A percentile compares a stretch with the other conserved stretches of the same genome.
Conservation (phyloP, 805 yeast genomes). For the Lachancea meyersii region DNA sequence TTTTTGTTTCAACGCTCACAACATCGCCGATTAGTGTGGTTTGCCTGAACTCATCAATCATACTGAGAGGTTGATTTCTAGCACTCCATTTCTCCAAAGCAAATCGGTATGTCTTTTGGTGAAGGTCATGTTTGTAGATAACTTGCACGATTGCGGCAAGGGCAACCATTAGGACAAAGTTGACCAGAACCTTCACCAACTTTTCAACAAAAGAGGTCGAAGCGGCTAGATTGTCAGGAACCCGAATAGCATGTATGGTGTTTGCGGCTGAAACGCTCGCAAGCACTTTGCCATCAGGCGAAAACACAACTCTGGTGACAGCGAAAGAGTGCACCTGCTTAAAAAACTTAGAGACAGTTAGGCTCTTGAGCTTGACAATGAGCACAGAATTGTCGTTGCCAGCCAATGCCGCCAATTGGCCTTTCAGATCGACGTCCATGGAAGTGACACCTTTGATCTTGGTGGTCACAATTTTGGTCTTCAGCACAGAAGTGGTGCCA, state of each 20-base stretch:
- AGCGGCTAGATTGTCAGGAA: slow-evolving; percentile 47
- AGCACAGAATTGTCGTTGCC: slow-evolving; percentile 57
- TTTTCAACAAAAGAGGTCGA: slow-evolving; percentile 28
- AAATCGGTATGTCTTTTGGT: slow-evolving; percentile 16
- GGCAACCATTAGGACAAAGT: slow-evolving; percentile 22
- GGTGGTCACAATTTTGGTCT: slow-evolving; percentile 22
- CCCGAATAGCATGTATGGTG: slow-evolving; percentile 53
- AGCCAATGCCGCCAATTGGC: slow-evolving; percentile 39
- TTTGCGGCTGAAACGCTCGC: slow-evolving; percentile 77
- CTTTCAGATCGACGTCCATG: slow-evolving; percentile 36
- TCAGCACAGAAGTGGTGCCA: slow-evolving; percentile 18
- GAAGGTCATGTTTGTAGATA: slow-evolving; percentile 22
- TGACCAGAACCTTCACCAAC: slow-evolving; percentile 21
- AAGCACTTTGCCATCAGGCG: slow-evolving; percentile 58
- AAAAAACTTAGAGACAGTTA: slow-evolving; percentile 45
- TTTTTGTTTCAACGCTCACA: slow-evolving; percentile 11
- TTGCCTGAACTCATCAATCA: slow-evolving; percentile 16
- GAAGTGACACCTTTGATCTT: slow-evolving; percentile 52
- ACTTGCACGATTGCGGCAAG: slow-evolving; percentile 23
- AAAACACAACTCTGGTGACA: slow-evolving; percentile 64
- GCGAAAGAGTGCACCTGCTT: slow-evolving; percentile 71
- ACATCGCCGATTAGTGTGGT: slow-evolving; percentile 21
- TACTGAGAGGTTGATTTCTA: slow-evolving; percentile 15
- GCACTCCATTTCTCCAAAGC: slow-evolving; percentile 14
- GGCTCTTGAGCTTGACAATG: slow-evolving; percentile 45